Percentiles rank a stretch among this genome's conserved stretches.
phyloP scores from a whole-genome alignment of 495 filamentous ascomycete genomes.

The Lepraria neglecta region DNA sequence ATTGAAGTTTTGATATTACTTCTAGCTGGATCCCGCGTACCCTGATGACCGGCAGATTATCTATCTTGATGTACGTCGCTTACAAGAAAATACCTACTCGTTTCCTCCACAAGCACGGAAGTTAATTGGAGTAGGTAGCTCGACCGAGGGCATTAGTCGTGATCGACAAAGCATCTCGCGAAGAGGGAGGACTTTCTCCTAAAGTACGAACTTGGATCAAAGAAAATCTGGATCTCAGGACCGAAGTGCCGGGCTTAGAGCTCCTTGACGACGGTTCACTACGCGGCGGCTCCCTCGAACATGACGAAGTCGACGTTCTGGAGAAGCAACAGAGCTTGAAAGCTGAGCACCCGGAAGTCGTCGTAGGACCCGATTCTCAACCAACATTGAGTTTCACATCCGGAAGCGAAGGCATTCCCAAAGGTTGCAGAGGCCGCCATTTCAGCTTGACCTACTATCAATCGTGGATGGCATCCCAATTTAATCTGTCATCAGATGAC shows the following conservation, averaged over 20 bases:
- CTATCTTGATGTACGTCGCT: constrained; percentile 60
- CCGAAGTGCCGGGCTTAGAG: constrained; percentile 69
- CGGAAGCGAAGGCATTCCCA: constrained; percentile 76
- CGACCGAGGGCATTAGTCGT: constrained; percentile 70
- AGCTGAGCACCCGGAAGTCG: constrained; percentile 56
- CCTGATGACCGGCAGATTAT: constrained; percentile 83
- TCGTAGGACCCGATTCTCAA: constrained; percentile 84
- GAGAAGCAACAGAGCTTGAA: constrained; percentile 51
- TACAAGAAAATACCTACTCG: neutral
- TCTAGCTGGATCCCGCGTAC: constrained; percentile 36
- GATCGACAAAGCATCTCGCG: constrained; percentile 71
- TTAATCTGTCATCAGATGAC: constrained; percentile 64
- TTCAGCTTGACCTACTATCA: constrained; percentile 84
- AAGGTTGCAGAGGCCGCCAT: constrained; percentile 75
- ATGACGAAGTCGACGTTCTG: constrained; percentile 57
- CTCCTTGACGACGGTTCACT: constrained; percentile 71
- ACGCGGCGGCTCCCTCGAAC: constrained; percentile 49
- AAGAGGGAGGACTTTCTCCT: constrained; percentile 63
- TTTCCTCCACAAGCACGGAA: no score
- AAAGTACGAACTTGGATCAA: constrained; percentile 69
- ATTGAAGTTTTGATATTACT: neutral
- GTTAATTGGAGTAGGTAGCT: constrained; percentile 43
- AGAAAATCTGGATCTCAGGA: constrained; percentile 63
- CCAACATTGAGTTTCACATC: constrained; percentile 59
- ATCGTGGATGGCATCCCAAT: constrained; percentile 84